A percentile compares a stretch with the other conserved stretches of the same genome.
These are phyloP conservation scores for Hypoxylon crocopeplum DNA, from an alignment of 495 filamentous ascomycete species.

Conservation along the genomic window DNA sequence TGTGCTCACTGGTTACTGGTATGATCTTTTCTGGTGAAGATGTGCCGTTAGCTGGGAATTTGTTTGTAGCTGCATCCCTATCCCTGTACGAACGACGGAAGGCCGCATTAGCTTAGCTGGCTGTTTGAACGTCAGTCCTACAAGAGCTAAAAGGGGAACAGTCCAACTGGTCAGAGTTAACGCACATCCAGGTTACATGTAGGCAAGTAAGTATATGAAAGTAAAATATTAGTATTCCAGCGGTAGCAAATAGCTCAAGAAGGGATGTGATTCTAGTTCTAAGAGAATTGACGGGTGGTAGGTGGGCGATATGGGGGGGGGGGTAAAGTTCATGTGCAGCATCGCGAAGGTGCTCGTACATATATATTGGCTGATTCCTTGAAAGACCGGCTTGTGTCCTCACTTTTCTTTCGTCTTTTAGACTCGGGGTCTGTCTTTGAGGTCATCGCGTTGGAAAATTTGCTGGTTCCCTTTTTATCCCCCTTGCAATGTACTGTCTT, in stretches of 20 bases:
- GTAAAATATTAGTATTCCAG: too few relatives aligned
- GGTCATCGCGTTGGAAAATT: conserved; percentile 22
- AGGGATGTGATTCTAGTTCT: too few relatives aligned
- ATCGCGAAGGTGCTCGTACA: conserved; percentile 9
- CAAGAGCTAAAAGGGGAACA: conserved; percentile 20
- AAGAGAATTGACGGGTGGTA: too few relatives aligned
- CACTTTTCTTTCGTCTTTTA: conserved; percentile 33
- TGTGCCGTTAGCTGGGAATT: conserved; percentile 16
- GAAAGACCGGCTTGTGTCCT: conserved; percentile 32
- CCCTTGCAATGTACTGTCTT: conserved; percentile 33
- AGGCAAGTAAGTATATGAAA: too few relatives aligned
- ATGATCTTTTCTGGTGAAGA: conserved; percentile 5
- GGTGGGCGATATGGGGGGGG: too few relatives aligned
- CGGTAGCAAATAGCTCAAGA: too few relatives aligned
- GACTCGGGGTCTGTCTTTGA: conserved; percentile 31
- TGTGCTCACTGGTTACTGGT: conserved; percentile 4
- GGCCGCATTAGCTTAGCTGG: conserved; percentile 48
- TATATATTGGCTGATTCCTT: conserved; percentile 27
- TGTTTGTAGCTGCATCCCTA: conserved; percentile 41
- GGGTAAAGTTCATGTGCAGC: conserved; percentile 8
- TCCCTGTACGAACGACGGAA: conserved; percentile 42
- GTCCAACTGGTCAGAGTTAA: conserved; percentile 12
- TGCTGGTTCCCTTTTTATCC: conserved; percentile 13
- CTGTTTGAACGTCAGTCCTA: conserved; percentile 55
- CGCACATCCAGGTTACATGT: conserved; percentile 16